Evolutionary conservation across 116 monocot genomes (phyloP).

Genomic region (Cymodocea nodosa): DNA sequence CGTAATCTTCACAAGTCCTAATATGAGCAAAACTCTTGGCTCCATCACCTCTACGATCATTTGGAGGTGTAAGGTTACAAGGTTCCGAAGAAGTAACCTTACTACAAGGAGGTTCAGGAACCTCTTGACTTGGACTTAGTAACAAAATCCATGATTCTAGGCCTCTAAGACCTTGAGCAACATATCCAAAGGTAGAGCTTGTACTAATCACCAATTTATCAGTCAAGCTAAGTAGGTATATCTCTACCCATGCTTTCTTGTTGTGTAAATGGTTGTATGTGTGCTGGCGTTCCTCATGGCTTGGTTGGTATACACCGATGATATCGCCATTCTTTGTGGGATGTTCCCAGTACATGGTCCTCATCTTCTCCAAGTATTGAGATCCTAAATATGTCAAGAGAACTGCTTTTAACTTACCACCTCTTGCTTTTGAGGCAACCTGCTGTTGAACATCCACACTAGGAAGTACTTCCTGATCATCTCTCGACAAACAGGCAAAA

Average conservation of each 20-base stretch:
- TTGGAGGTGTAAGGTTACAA: no score
- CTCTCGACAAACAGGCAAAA: constrained; percentile 14
- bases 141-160: constrained; percentile 44
- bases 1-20: no score
- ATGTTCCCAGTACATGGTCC: constrained; percentile 35
- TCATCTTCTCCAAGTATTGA: constrained; percentile 30
- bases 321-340: constrained; percentile 24
- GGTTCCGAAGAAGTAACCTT: no score
- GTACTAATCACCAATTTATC: constrained; percentile 45
- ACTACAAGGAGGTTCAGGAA: constrained; percentile 26
- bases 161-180: constrained; percentile 41
- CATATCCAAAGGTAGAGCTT: constrained; percentile 59
- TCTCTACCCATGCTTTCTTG: constrained; percentile 51
- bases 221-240: constrained; percentile 45
- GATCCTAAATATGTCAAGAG: constrained; percentile 34
- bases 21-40: no score
- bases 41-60: no score
- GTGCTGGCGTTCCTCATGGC: constrained; percentile 40
- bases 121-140: constrained; percentile 15
- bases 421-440: neutral
- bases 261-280: constrained; percentile 29
- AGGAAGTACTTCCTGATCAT: constrained; percentile 18
- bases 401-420: constrained; percentile 25
- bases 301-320: constrained; percentile 41
- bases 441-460: constrained; percentile 5